Base-by-base conservation (phyloP, 2,329 filamentous ascomycete genomes). In the Fusarium xyrophilum region DNA sequence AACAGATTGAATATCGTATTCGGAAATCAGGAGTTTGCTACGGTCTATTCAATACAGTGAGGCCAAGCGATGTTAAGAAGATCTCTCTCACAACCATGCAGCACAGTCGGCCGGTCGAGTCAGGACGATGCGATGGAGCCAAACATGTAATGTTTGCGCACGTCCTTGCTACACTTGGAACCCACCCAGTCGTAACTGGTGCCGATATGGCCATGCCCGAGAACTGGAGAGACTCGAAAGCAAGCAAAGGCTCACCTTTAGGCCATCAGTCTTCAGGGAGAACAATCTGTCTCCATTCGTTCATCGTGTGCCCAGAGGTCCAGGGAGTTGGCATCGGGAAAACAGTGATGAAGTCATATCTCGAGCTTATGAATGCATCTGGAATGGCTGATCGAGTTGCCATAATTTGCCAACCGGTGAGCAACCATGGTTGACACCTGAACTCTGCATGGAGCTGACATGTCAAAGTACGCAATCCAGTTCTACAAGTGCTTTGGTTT, bases 401-500 rank as follows among this genome's bases (percentile, higher is more conserved):
- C 2, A 82, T 97, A 42, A 88, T 97, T 71, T 91, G 92, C 55
- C 89, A 93, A 75, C 89, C 93, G 63, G 85, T 88, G 75, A 77
- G 83, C 78, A 32, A n/a, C 42, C 13, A 25, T 2, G 33, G 40
- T 17, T 5, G 12, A 17, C 13, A 13, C 8, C 7, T 6, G 19
- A 15, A 11, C n/a, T 3, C 8, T 19, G 21, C 2, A 2, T 33
- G 6, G 25, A 28, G 43, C 32, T 72, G 40, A 75, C 13, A 30
- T 13, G 7, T 10, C 40, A 17, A 56, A 89, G 86, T 83, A 89
- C 59, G 82, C 95, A 38, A 82, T 95, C 28, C 81, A 82, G 2
- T 97, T 91, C 77, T 97, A 97, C 76, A 85, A 90, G 76, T 85
- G 85, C n/a, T 85, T 93, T 70, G 88, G 93, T 1, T 97, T 96